phyloP scores from a whole-genome alignment of 805 yeast genomes.

The Millerozyma acaciae region DNA sequence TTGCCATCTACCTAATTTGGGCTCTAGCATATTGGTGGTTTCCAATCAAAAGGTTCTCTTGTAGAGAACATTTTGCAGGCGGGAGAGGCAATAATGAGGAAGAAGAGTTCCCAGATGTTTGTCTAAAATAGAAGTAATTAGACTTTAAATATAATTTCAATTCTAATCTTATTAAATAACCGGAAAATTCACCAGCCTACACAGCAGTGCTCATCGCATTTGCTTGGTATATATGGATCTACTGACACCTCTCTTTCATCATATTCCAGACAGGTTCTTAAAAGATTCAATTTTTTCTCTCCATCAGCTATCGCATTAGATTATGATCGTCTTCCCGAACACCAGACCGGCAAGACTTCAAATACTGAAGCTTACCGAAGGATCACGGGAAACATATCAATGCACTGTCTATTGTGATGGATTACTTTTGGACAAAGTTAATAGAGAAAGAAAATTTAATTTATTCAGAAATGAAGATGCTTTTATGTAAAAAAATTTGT shows the following conservation, averaged over 20 bases:
- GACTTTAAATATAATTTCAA: not conserved
- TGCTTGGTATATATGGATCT: slow-evolving; percentile 37
- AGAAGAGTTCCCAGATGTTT: slow-evolving; percentile 42
- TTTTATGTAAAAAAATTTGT: no score
- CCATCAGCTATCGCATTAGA: slow-evolving; percentile 47
- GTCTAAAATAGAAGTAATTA: slow-evolving; percentile 17
- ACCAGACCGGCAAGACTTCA: slow-evolving; percentile 14
- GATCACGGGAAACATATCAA: slow-evolving; percentile 24
- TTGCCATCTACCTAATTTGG: slow-evolving; percentile 35
- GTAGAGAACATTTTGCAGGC: slow-evolving; percentile 40
- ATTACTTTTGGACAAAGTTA: slow-evolving; percentile 65
- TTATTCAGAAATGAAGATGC: no score
- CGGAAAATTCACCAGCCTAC: no score
- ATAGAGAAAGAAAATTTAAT: no score
- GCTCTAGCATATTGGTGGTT: slow-evolving; percentile 40
- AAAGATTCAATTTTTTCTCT: slow-evolving; percentile 37
- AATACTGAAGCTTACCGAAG: slow-evolving; percentile 25
- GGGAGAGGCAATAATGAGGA: slow-evolving; percentile 38
- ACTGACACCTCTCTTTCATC: slow-evolving; percentile 54
- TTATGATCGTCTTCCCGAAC: slow-evolving; percentile 18
- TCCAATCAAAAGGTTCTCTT: slow-evolving; percentile 35
- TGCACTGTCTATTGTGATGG: slow-evolving; percentile 72
- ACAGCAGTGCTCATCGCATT: no score
- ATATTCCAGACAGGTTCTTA: slow-evolving; percentile 50
- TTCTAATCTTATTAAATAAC: no score